Evolutionary conservation across 2,329 filamentous ascomycete genomes (phyloP), one percentile per base, ranked within the genome.

Genomic region (Graphium sp.): DNA sequence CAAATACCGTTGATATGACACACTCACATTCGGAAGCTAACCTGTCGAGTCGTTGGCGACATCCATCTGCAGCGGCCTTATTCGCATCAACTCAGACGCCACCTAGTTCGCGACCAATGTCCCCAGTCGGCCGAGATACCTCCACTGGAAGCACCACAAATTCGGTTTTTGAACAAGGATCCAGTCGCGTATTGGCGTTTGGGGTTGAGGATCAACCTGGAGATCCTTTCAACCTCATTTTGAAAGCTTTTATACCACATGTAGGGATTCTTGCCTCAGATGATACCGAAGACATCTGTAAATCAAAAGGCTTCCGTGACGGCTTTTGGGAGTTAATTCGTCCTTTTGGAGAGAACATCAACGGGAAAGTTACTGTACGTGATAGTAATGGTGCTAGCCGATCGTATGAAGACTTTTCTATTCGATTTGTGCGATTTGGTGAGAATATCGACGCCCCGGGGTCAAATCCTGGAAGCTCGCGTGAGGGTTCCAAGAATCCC

Each of bases 341-440:
- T 28, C 87, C 89, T 0, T 98, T 92, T 55, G 89, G 89, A 18
- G 89, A 98, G 52, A 69, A 65, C 11, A 66, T 95, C 1, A 70
- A 77, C 28, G 89, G 89, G 18, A 92, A 89, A 44, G 77, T 98
- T 29, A 80, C 80, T 4, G 76, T 95, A 31, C 64, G 89, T 41
- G 89, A 98, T 52, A 94, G 85, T 45, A 74, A 81, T 39, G 87
- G 89, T 7, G 70, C 76, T 24, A 85, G 83, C 46, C 73, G 73
- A 44, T 68, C 71, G 22, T 87, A 79, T 57, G 87, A 94, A 31
- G 84, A 95, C 48, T 98, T 84, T 50, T 77, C 82, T 1, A 66
- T 98, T 33, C 76, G 83, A 31, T 94, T 98, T 48, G 73, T 78
- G 5, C 67, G 71, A 33, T 68, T 91, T 31, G 73, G 72, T 2